Conservation (phyloP, 495 filamentous ascomycete genomes). For the Trichoderma asperelloides region DNA sequence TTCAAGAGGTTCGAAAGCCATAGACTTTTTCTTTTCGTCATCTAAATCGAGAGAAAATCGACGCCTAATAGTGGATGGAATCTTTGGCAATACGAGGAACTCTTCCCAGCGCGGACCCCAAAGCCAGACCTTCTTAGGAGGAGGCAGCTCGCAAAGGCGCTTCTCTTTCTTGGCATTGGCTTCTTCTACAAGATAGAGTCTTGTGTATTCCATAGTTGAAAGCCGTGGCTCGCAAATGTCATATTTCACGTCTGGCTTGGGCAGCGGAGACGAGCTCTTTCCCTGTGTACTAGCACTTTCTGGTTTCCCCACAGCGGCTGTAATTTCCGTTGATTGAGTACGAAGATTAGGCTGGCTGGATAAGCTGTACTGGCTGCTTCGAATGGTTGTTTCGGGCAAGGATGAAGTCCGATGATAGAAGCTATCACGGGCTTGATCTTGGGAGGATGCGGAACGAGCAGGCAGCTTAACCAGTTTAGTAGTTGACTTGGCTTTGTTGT, state of each 20-base stretch:
- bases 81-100: slow-evolving; percentile 5
- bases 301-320: background rate
- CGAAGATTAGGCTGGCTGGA: background rate
- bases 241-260: background rate
- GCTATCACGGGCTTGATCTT: background rate
- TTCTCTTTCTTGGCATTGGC: slow-evolving; percentile 1
- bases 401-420: background rate
- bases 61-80: background rate
- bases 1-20: background rate
- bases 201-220: slow-evolving; percentile 6
- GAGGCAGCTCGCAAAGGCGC: slow-evolving; percentile 5
- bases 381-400: background rate
- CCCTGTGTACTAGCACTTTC: background rate
- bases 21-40: background rate
- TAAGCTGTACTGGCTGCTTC: background rate
- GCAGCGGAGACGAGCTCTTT: background rate
- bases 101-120: slow-evolving; percentile 5
- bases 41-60: background rate
- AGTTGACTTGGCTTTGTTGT: background rate
- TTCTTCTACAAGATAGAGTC: background rate
- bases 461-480: background rate
- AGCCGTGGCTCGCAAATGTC: slow-evolving; percentile 8
- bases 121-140: slow-evolving; percentile 5
- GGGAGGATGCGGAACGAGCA: background rate
- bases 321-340: background rate